phyloP scores from a whole-genome alignment of 768 basidiomycete genomes.

The Gautieria morchelliformis region DNA sequence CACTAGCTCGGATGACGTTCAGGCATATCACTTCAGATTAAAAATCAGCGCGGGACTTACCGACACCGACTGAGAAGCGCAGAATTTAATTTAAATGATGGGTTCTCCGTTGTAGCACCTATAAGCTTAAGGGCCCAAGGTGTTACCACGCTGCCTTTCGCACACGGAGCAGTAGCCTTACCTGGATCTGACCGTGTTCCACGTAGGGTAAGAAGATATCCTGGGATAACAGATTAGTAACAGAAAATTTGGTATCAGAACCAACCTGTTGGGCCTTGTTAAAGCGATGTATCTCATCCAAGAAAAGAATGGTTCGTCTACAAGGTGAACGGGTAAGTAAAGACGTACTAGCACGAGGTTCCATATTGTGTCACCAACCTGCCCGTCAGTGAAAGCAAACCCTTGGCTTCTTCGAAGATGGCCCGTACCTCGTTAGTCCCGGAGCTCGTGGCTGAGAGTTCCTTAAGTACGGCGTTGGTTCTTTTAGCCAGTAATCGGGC shows the following conservation, averaged over 20 bases:
- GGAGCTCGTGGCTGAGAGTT: slow-evolving; percentile 64
- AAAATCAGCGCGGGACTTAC: slow-evolving; percentile 28
- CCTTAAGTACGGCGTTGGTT: slow-evolving; percentile 56
- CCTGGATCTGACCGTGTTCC: slow-evolving; percentile 69
- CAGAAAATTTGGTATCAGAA: neutral
- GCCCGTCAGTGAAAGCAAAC: slow-evolving; percentile 51
- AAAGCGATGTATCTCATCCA: slow-evolving; percentile 82
- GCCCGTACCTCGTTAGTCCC: slow-evolving; percentile 61
- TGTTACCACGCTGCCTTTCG: neutral
- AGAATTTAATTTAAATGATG: slow-evolving; percentile 71
- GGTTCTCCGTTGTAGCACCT: slow-evolving; percentile 86
- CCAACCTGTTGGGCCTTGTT: slow-evolving; percentile 59
- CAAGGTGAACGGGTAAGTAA: slow-evolving; percentile 5
- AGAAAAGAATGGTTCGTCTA: slow-evolving; percentile 66
- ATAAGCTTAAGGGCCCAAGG: slow-evolving; percentile 38
- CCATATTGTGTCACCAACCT: slow-evolving; percentile 29
- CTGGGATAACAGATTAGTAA: slow-evolving; percentile 24
- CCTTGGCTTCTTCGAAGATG: slow-evolving; percentile 72
- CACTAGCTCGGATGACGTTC: slow-evolving; percentile 29
- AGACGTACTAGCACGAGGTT: neutral
- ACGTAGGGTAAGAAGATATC: slow-evolving; percentile 77
- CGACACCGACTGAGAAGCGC: slow-evolving; percentile 70
- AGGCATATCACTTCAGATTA: too few species aligned
- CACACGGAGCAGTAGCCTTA: slow-evolving; percentile 14
- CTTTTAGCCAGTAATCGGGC: slow-evolving; percentile 59